A percentile compares a stretch with the other conserved stretches of the same genome.
Conservation (phyloP, 2,329 filamentous ascomycete species). For the Aspergillus ruber region DNA sequence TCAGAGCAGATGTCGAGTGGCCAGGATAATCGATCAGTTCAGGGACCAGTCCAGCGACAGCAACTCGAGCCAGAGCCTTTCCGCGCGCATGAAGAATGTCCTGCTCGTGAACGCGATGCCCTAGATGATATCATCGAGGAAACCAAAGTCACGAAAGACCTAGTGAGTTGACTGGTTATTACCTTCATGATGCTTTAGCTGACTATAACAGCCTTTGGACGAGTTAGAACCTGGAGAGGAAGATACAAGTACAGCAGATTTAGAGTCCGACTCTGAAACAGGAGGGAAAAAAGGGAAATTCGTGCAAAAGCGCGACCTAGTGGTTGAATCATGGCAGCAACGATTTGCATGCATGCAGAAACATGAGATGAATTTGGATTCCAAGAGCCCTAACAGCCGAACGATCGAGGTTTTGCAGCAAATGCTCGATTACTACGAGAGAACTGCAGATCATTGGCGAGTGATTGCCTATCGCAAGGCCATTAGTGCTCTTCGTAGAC, state of each 20-base stretch:
- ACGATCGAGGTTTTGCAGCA: slow-evolving; percentile 72
- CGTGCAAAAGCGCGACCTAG: slow-evolving; percentile 1
- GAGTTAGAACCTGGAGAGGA: slow-evolving; percentile 24
- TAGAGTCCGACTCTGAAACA: slow-evolving; percentile 11
- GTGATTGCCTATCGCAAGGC: slow-evolving; percentile 68
- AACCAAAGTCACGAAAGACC: slow-evolving; percentile 53
- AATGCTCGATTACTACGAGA: slow-evolving; percentile 72
- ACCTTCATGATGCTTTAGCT: not conserved
- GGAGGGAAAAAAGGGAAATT: slow-evolving; percentile 8
- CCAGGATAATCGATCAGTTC: not conserved
- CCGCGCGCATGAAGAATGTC: slow-evolving; percentile 2
- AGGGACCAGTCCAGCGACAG: not conserved
- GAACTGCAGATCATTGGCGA: slow-evolving; percentile 72
- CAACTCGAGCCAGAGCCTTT: not conserved
- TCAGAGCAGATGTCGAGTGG: slow-evolving; percentile 9
- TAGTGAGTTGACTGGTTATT: slow-evolving; percentile 35
- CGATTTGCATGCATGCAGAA: slow-evolving; percentile 57
- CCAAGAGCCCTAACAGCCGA: slow-evolving; percentile 61
- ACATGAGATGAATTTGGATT: slow-evolving; percentile 38
- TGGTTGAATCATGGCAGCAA: slow-evolving; percentile 28
- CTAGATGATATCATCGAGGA: slow-evolving; percentile 60
- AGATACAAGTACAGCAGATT: slow-evolving; percentile 6
- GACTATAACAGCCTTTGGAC: slow-evolving; percentile 30
- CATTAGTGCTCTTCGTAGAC: slow-evolving; percentile 64
- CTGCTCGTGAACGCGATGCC: slow-evolving; percentile 42